Evolutionary conservation across 257 asterid genomes (phyloP), one percentile per base, ranked within the genome.

Genomic region (Sherardia arvensis): DNA sequence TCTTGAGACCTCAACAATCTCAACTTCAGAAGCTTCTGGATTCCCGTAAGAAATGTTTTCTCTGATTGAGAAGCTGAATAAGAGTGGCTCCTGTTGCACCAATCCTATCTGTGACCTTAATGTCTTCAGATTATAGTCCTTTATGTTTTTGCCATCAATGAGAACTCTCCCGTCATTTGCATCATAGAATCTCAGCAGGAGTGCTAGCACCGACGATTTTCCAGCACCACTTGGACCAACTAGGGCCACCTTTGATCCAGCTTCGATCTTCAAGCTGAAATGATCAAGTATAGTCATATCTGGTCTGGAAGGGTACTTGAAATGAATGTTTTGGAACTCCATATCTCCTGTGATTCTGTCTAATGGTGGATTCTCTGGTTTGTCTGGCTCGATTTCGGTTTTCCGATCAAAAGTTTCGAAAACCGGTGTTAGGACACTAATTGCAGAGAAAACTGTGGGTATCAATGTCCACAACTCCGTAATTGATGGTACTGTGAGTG

Each of bases 211-310:
- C 0, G 91, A 83, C 47, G 91, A 85, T 61, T 87, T 90, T 47
- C 94, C 88, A 0, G 91, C 89, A 69, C 94, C 94, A 79, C 92
- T 85, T 68, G 87, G 79, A 53, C 91, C 94, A 53, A 83, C 94
- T 26, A 90, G 86, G 51, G 87, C 91, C 61, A 84, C 82, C 71
- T 72, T 87, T 36, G 81, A 65, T 74, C 90, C 88, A 26, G 82
- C 85, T 63, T 83, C 81, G 47, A 83, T 74, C 78, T 81, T 77
- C 70, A 81, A 74, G 81, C 68, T 80, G 83, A 83, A 83, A 69
- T 75, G 73, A 69, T 87, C 73, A 38, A 87, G 94, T 68, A 79
- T 67, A n/a, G 78, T 66, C 67, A 74, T 73, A 36, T 85, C 88
- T 53, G 77, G 70, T 70, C 95, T 81, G 55, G 86, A 78, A 20